A percentile compares a stretch with the other conserved stretches of the same genome.
These are phyloP conservation scores for Boletus reticulatus DNA, from an alignment of 768 basidiomycete genomes.

Conservation along the genomic window DNA sequence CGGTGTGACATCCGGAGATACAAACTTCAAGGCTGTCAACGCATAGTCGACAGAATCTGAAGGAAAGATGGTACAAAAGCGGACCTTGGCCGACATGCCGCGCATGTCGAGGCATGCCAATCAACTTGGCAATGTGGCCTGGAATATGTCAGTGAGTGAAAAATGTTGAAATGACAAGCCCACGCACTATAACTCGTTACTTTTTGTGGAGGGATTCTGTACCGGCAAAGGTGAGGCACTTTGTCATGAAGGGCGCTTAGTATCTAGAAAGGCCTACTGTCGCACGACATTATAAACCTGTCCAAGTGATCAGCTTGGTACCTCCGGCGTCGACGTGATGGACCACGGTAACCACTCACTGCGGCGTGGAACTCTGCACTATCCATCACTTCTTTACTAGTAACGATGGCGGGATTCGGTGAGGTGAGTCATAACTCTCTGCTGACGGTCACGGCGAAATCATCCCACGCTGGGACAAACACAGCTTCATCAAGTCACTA, in stretches of 20 bases:
- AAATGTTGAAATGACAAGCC: neutral
- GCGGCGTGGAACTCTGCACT: constrained; percentile 62
- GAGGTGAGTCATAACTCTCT: neutral
- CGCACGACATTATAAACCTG: constrained; percentile 76
- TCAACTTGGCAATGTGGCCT: constrained; percentile 80
- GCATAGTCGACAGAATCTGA: neutral
- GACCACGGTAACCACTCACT: constrained; percentile 31
- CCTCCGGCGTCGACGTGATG: neutral
- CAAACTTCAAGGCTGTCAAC: constrained; percentile 68
- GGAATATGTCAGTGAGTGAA: neutral
- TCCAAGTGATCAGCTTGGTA: neutral
- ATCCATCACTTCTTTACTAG: constrained; percentile 41
- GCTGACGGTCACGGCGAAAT: too few species aligned
- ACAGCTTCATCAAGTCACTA: neutral
- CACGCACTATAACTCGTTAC: constrained; percentile 74
- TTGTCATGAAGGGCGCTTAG: neutral
- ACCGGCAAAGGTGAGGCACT: neutral
- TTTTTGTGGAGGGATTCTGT: constrained; percentile 55
- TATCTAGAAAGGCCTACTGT: constrained; percentile 26
- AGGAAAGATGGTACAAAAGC: neutral
- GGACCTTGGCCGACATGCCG: constrained; percentile 82
- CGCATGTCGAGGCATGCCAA: constrained; percentile 77
- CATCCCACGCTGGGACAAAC: neutral
- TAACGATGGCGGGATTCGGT: neutral
- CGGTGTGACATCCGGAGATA: constrained; percentile 55